Evolutionary conservation across 495 filamentous ascomycete species (phyloP), one percentile per base, ranked within the genome.

Genomic region (Aspergillus olivimuriae): DNA sequence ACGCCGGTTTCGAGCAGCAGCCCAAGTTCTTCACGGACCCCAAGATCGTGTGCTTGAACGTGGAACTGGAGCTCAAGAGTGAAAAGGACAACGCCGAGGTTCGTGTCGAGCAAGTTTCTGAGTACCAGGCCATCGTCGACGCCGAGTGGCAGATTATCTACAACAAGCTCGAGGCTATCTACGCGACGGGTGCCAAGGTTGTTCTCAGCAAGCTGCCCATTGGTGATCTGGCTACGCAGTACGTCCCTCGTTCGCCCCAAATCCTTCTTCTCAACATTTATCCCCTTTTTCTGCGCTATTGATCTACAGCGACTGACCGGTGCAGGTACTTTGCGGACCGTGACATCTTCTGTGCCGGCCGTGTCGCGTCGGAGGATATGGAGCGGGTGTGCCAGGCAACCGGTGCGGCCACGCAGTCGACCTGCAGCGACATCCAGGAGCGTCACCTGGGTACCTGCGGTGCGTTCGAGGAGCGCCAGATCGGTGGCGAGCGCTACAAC

Each of bases 41-140:
- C 35, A 90, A 87, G 67, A 94, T 98, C 53, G 83, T 95, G 41
- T 95, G 90, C 68, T 72, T 98, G 50, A 98, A 96, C 63, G 92
- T 98, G 44, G 92, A 98, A 66, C 74, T 98, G 42, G 92, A 98
- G 68, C 71, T 98, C 51, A 98, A 98, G 78, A 87, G 84, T 49
- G 92, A 98, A 66, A 98, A 96, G 73, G 92, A 98, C 71, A 98
- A 98, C 55, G 92, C 92, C 36, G 92, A 98, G 69, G 89, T 98
- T 44, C 80, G 92, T 50, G 89, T 98, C 35, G 92, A 96, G 68
- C 92, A 97, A 59, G 92, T 98, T 45, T 94, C 91, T 21, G 92
- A 98, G 71, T 98, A 98, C 73, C 92, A 98, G 70, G 92, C 92
- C 37, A 94, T 98, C 55, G 92, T 98, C 61, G 92, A 98, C 62